Evolutionary conservation across 2,329 filamentous ascomycete species (phyloP).

Genomic region (Corinectria fuckeliana): DNA sequence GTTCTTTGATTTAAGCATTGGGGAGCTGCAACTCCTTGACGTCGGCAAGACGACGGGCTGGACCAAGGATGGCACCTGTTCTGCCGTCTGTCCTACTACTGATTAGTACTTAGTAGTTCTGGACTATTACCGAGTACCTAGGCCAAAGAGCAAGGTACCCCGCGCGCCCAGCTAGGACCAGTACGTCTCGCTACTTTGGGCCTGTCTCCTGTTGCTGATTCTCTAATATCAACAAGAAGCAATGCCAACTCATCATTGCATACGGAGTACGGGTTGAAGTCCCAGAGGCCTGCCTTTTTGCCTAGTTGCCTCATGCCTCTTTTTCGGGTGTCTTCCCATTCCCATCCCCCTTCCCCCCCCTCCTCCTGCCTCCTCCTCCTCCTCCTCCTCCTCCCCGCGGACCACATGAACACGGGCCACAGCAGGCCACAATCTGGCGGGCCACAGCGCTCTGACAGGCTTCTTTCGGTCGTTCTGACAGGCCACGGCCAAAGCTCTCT

Average conservation of each 20-base stretch:
- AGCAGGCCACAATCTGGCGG: neutral
- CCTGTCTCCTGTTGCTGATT: slow-evolving; percentile 36
- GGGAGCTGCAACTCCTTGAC: slow-evolving; percentile 5
- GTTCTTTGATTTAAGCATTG: neutral
- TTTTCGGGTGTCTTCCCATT: slow-evolving; percentile 25
- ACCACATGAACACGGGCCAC: slow-evolving; percentile 15
- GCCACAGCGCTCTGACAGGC: slow-evolving; percentile 8
- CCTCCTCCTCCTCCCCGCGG: slow-evolving; percentile 26
- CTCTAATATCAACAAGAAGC: slow-evolving; percentile 62
- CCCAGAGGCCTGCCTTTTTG: slow-evolving; percentile 28
- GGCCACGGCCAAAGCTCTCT: neutral
- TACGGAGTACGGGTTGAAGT: slow-evolving; percentile 65
- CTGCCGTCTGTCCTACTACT: slow-evolving; percentile 4
- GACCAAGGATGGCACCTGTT: slow-evolving; percentile 2
- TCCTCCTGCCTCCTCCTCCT: slow-evolving; percentile 9
- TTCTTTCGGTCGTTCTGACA: neutral
- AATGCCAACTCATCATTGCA: slow-evolving; percentile 82
- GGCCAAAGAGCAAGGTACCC: slow-evolving; percentile 27
- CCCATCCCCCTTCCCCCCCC: slow-evolving; percentile 13
- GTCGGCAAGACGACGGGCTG: neutral
- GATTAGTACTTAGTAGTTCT: too few species aligned
- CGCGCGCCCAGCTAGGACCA: slow-evolving; percentile 25
- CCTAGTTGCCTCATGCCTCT: slow-evolving; percentile 35
- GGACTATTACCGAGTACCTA: too few species aligned
- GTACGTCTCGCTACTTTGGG: slow-evolving; percentile 30